Base-by-base conservation (phyloP, 345 rosid species). In the Pugionium cornutum region DNA sequence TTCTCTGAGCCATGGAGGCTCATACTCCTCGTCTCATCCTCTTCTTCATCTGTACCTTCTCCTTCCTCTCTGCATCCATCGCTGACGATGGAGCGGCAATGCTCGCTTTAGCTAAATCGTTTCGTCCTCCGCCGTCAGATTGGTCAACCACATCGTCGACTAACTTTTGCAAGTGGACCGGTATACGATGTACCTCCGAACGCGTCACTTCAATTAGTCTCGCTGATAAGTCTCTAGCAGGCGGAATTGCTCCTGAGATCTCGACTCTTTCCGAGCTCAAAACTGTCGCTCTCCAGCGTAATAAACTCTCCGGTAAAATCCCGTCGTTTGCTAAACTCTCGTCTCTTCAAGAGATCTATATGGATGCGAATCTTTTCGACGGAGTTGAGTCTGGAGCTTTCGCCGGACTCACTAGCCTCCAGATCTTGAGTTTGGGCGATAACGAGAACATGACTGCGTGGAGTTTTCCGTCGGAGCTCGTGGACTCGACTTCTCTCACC, bases 281-380 rank as follows among this genome's bases (percentile, higher is more conserved):
- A 3, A 36, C 62, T 7, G 54, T 89, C 28, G 40, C 79, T 49
- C 27, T 89, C 26, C 90, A 85, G 63, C 42, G 29, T 9, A 92
- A 92, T 66, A 43, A 59, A 0, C 81, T 92, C 55, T 10, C 76
- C 4, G 97, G 98, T 2, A 18, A 75, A 25, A 27, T 92, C 9
- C 97, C 97, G 2, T 80, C 89, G 5, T 66, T 92, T 9, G 77
- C 94, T 40, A 75, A 73, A 3, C 83, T 84, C 11, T 25, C 86
- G 0, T 69, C 54, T 60, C 79, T 92, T 11, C 81, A 76, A 53
- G 64, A 62, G 4, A 37, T 89, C 32, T 79, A 36, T 29, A 54
- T 92, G 5, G 85, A 76, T 75, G 0, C 0, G 41, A 92, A 92
- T 70, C 67, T 57, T 0, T 92, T 92, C 80, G 77, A 79, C 31